A percentile compares a stretch with the other conserved stretches of the same genome.
Conservation (phyloP, 306 rosid species). For the Sechiopsis laciniata region DNA sequence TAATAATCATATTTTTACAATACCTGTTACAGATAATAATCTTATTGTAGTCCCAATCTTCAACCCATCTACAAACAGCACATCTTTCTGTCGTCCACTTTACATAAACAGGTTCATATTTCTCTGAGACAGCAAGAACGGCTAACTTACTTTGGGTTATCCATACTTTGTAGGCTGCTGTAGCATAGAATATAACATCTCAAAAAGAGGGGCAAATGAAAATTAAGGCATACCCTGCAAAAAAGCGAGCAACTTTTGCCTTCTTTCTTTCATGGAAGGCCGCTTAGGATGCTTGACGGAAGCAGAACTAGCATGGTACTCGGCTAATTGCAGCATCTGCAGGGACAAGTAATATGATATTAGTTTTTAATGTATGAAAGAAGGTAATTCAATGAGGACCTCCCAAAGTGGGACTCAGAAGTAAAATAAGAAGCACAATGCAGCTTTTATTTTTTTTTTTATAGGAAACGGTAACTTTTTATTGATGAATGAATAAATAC, state of each 20-base stretch:
- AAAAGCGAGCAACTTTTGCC: constrained; percentile 79
- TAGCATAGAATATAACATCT: constrained; percentile 5
- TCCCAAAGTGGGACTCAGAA: neutral
- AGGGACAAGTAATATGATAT: constrained; percentile 29
- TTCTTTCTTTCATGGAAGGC: constrained; percentile 80
- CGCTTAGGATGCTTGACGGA: constrained; percentile 67
- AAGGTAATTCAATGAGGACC: neutral
- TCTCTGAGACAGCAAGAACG: constrained; percentile 50
- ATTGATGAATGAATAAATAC: too few species aligned
- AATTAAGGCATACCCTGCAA: constrained; percentile 57
- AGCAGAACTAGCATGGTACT: constrained; percentile 66
- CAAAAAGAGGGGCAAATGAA: constrained; percentile 18
- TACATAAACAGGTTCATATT: constrained; percentile 82
- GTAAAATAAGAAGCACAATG: neutral
- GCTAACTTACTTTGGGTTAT: constrained; percentile 21
- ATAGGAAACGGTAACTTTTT: too few species aligned
- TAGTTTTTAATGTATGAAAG: constrained; percentile 6
- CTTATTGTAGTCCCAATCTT: constrained; percentile 98
- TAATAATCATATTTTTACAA: constrained; percentile 5
- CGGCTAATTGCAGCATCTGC: constrained; percentile 98
- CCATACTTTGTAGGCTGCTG: constrained; percentile 18
- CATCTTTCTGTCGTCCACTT: constrained; percentile 99
- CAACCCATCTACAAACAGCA: constrained; percentile 99
- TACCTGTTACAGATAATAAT: constrained; percentile 97
- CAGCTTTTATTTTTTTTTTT: too few species aligned